Percentiles rank a stretch among this genome's conserved stretches.
These are phyloP conservation scores for Flaveria brownii DNA, from an alignment of 129 eudicot genomes.

Conservation along the genomic window DNA sequence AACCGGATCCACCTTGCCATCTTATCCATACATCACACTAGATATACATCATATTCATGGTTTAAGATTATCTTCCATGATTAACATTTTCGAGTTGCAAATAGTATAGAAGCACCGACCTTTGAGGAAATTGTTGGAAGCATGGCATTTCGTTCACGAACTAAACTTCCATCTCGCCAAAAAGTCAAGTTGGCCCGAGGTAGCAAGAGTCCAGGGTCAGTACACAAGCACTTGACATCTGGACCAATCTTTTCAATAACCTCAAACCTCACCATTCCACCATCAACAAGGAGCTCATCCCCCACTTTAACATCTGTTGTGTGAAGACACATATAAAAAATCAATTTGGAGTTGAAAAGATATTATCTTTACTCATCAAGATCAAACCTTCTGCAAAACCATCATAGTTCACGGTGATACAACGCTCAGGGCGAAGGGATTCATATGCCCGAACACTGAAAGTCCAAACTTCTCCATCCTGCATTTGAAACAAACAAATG, in stretches of 20 bases:
- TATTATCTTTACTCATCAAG: not conserved
- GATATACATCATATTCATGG: not conserved
- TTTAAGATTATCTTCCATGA: not conserved
- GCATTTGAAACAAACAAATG: slow-evolving; percentile 21
- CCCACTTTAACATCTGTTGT: slow-evolving; percentile 83
- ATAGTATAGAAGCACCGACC: slow-evolving; percentile 44
- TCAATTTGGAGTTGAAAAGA: not conserved
- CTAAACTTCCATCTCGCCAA: slow-evolving; percentile 91
- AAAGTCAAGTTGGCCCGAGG: slow-evolving; percentile 94
- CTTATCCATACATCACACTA: not conserved
- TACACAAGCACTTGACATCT: slow-evolving; percentile 89
- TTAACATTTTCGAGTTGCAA: not conserved
- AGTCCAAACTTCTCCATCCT: slow-evolving; percentile 97
- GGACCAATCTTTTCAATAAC: slow-evolving; percentile 97
- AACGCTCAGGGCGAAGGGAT: slow-evolving; percentile 67
- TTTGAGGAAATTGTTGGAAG: slow-evolving; percentile 93
- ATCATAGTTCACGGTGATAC: slow-evolving; percentile 81
- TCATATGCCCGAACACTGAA: slow-evolving; percentile 84
- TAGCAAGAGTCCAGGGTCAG: slow-evolving; percentile 90
- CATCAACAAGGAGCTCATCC: slow-evolving; percentile 94
- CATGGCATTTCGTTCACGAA: slow-evolving; percentile 85
- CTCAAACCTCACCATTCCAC: slow-evolving; percentile 99
- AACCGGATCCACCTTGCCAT: not conserved
- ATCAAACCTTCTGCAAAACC: slow-evolving; percentile 89
- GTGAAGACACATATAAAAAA: not conserved